Conservation (phyloP, 2,329 filamentous ascomycete genomes). For the Penicillium olsonii region DNA sequence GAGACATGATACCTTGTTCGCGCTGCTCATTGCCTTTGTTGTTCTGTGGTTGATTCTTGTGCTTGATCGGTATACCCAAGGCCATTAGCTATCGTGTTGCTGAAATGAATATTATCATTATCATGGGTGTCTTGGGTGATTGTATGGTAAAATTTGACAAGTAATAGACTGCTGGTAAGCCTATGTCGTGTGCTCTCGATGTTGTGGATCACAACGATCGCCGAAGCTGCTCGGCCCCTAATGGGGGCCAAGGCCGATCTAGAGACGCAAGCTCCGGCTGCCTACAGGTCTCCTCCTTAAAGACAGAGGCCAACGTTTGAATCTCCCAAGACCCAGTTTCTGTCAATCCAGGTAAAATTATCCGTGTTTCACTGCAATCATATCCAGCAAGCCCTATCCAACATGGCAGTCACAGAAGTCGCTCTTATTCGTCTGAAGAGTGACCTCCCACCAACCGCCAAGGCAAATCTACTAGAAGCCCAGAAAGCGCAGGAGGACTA, state of each 20-base stretch:
- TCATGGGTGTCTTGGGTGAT: background rate
- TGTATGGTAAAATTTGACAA: background rate
- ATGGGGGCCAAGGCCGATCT: too few relatives aligned
- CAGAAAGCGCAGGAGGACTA: conserved; percentile 40
- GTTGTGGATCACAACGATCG: too few relatives aligned
- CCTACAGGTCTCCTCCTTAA: too few relatives aligned
- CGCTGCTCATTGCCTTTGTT: background rate
- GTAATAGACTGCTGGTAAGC: too few relatives aligned
- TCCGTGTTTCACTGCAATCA: too few relatives aligned
- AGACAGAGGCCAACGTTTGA: background rate
- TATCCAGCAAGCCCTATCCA: background rate
- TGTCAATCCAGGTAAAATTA: too few relatives aligned
- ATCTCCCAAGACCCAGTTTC: too few relatives aligned
- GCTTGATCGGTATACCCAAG: conserved; percentile 12
- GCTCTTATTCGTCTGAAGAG: conserved; percentile 43
- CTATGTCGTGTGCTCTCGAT: too few relatives aligned
- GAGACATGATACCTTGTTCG: background rate
- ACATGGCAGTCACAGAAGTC: conserved; percentile 42
- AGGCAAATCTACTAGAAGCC: conserved; percentile 33
- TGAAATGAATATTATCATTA: conserved; percentile 1
- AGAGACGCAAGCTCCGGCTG: too few relatives aligned
- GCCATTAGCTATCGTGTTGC: conserved; percentile 7
- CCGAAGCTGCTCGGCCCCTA: too few relatives aligned
- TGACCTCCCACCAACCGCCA: conserved; percentile 27
- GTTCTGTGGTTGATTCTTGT: background rate